Base-by-base conservation (phyloP, 2,329 filamentous ascomycete species). In the Aaosphaeria pasadenensis region DNA sequence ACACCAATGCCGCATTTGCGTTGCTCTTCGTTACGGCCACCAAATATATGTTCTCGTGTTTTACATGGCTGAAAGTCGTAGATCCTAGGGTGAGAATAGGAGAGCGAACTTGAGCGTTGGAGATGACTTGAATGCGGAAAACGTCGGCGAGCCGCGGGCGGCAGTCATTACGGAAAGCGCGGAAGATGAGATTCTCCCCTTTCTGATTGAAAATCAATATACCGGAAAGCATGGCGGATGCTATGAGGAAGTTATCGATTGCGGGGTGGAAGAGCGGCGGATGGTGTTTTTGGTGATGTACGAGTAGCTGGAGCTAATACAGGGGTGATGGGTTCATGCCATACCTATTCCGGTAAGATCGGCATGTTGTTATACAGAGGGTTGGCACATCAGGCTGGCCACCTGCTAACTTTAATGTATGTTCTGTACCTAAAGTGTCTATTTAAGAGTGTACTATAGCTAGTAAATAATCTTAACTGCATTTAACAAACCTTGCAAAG, bases 191-290 rank as follows among this genome's bases (percentile, higher is more conserved):
- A 75, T 99, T 96, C 78, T 99, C 94, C 76, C 94, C 94, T 77
- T 99, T 99, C 73, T 99, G 94, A 62, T 99, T 99, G 82, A 99
- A 99, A 60, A 99, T 86, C 59, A 99, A 85, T 66, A 99, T 92
- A 51, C 94, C 94, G 61, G 92, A 97, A 60, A 99, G 80, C 95
- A 99, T 99, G 55, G 65, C 86, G 75, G 55, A 33, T 36, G 33
- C 7, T 9, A 36, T 36, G 33, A n/a, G 33, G 33, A 36, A 36
- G 33, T 24, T 24, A 24, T 24, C 17, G 33, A n/a, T 36, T 36
- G 33, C n/a, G 33, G 33, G n/a, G 33, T n/a, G 33, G 33, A 24
- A 36, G 33, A 36, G 33, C 33, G 33, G 33, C 9, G 33, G 33
- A 24, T 24, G 17, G 17, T 24, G 17, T 24, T 24, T 24, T 24